phyloP scores from a whole-genome alignment of 768 basidiomycete species.

The Boletus sensibilis region DNA sequence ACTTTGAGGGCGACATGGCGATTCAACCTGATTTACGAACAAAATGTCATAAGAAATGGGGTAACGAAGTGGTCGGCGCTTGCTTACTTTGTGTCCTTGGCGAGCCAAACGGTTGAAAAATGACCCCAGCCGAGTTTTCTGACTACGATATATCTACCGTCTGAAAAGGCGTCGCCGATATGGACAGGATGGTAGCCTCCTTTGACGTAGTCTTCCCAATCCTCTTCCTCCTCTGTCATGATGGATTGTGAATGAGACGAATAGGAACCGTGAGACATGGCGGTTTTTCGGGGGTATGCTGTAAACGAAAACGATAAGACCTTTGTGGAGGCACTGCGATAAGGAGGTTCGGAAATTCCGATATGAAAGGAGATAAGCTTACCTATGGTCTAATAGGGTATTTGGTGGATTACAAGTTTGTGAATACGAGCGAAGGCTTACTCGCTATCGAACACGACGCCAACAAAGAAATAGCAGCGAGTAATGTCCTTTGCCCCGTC shows the following conservation, averaged over 20 bases:
- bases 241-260: conserved; percentile 72
- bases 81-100: conserved; percentile 75
- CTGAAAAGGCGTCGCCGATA: conserved; percentile 88
- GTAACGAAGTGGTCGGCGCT: conserved; percentile 1
- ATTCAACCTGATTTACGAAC: conserved; percentile 60
- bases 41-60: background rate
- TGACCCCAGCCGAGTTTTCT: conserved; percentile 96
- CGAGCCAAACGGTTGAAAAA: conserved; percentile 92
- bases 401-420: conserved; percentile 1
- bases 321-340: conserved; percentile 26
- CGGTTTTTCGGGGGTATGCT: conserved; percentile 36
- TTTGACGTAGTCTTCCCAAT: conserved; percentile 85
- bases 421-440: background rate
- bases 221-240: conserved; percentile 91
- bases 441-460: background rate
- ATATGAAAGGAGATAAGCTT: conserved; percentile 29
- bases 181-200: conserved; percentile 92
- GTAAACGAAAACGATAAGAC: conserved; percentile 35
- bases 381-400: conserved; percentile 31
- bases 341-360: conserved; percentile 27
- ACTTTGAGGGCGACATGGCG: conserved; percentile 99
- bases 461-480: background rate
- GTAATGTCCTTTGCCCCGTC: conserved; percentile 2
- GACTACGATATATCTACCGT: conserved; percentile 85
- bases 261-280: conserved; percentile 72